Evolutionary conservation across 2,329 filamentous ascomycete genomes (phyloP).

Genomic region (Fusarium goolgardi): DNA sequence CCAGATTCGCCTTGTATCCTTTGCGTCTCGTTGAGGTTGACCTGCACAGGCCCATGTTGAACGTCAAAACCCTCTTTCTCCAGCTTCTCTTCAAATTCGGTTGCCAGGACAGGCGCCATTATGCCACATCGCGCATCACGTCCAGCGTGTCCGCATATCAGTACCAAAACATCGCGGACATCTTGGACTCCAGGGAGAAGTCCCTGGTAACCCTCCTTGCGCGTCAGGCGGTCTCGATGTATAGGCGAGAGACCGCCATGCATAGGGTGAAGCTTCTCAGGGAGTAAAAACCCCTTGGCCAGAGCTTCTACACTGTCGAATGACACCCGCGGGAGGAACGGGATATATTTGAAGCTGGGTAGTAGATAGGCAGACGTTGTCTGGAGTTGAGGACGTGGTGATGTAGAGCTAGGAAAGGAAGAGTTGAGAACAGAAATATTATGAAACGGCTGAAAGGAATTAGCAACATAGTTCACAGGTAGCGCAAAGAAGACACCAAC

Average conservation of each 20-base stretch:
- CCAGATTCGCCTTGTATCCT: slow-evolving; percentile 38
- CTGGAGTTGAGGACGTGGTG: slow-evolving; percentile 58
- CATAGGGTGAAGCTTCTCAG: slow-evolving; percentile 68
- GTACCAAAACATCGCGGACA: slow-evolving; percentile 75
- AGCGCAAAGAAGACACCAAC: slow-evolving; percentile 56
- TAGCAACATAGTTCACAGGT: slow-evolving; percentile 54
- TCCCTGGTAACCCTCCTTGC: slow-evolving; percentile 63
- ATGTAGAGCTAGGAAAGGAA: slow-evolving; percentile 74
- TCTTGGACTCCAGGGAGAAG: slow-evolving; percentile 68
- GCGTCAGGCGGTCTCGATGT: slow-evolving; percentile 63
- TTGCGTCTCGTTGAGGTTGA: slow-evolving; percentile 33
- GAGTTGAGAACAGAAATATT: slow-evolving; percentile 81
- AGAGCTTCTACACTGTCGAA: slow-evolving; percentile 67
- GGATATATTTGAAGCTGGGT: slow-evolving; percentile 84
- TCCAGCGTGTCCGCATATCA: slow-evolving; percentile 89
- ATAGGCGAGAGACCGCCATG: slow-evolving; percentile 70
- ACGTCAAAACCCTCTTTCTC: slow-evolving; percentile 62
- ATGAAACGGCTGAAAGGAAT: slow-evolving; percentile 77
- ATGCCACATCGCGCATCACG: slow-evolving; percentile 86
- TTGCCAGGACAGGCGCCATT: slow-evolving; percentile 77
- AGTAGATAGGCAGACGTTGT: slow-evolving; percentile 79
- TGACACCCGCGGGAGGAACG: slow-evolving; percentile 72
- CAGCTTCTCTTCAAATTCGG: slow-evolving; percentile 75
- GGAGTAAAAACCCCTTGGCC: slow-evolving; percentile 74
- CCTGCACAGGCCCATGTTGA: slow-evolving; percentile 58